Percentiles rank a stretch among this genome's conserved stretches.
phyloP scores from a whole-genome alignment of 441 rosid genomes.

The Capsella rubella region DNA sequence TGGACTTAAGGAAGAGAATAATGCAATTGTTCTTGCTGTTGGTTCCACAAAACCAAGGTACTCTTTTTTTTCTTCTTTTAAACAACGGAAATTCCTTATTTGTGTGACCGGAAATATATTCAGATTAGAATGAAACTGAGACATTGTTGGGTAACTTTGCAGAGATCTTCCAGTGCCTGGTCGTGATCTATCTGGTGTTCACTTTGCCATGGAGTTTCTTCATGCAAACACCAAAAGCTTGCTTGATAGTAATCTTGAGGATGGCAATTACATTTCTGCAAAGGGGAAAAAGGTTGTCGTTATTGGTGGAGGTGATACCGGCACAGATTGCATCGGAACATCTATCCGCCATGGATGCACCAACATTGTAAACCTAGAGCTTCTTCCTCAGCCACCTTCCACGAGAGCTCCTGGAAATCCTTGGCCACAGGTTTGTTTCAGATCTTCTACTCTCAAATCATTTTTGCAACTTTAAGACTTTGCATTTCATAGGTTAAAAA shows the following conservation, averaged over 20 bases:
- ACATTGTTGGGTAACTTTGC: slow-evolving; percentile 43
- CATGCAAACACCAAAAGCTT: slow-evolving; percentile 97
- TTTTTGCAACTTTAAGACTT: background rate
- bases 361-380: slow-evolving; percentile 87
- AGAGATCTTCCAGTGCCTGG: slow-evolving; percentile 99
- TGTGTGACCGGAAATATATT: background rate
- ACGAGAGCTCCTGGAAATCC: slow-evolving; percentile 98
- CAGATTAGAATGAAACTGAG: slow-evolving; percentile 2
- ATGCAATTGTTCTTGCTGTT: slow-evolving; percentile 91
- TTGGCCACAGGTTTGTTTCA: slow-evolving; percentile 93
- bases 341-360: slow-evolving; percentile 97
- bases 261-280: slow-evolving; percentile 92
- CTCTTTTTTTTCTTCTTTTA: background rate
- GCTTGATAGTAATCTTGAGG: slow-evolving; percentile 87
- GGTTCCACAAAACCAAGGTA: slow-evolving; percentile 99
- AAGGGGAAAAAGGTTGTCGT: slow-evolving; percentile 96
- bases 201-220: slow-evolving; percentile 99
- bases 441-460: background rate
- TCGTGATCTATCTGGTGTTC: slow-evolving; percentile 84
- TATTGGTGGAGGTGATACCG: slow-evolving; percentile 99
- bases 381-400: slow-evolving; percentile 90
- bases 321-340: slow-evolving; percentile 99
- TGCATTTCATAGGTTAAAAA: background rate
- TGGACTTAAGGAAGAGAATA: slow-evolving; percentile 75
- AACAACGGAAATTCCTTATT: background rate